phyloP scores from a whole-genome alignment of 176 grass and related monocot genomes.

The Paspalum notatum region DNA sequence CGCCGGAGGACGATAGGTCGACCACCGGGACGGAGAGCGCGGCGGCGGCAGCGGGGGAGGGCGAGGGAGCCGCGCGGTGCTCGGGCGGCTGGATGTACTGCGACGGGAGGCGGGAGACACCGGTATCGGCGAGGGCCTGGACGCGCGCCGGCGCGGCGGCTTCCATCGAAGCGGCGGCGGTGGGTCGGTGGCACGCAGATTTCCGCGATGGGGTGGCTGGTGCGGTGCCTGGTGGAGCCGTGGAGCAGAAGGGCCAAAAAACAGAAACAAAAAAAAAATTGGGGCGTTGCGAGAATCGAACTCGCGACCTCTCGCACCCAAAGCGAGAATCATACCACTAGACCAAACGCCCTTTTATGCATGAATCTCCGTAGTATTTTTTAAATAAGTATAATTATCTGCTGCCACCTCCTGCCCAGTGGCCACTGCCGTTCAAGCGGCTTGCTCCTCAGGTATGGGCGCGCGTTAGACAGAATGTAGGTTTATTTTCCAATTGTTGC shows the following conservation, averaged over 20 bases:
- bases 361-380: accelerated
- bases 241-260: neutral
- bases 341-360: conserved; percentile 80
- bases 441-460: too few species aligned
- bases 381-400: neutral
- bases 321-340: conserved; percentile 99
- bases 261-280: neutral
- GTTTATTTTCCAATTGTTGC: too few species aligned
- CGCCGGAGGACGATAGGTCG: conserved; percentile 48
- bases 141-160: conserved; percentile 48
- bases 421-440: too few species aligned
- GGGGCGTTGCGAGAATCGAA: conserved; percentile 99
- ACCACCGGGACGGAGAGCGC: conserved; percentile 52
- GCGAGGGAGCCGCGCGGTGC: conserved; percentile 35
- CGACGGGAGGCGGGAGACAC: conserved; percentile 54
- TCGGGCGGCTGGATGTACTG: conserved; percentile 71
- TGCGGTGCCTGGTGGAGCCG: too few species aligned
- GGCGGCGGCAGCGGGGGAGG: neutral
- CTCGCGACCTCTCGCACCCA: conserved; percentile 98
- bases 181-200: neutral
- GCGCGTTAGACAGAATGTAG: too few species aligned
- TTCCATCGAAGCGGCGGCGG: conserved; percentile 53
- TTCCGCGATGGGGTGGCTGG: neutral
- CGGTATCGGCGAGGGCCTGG: conserved; percentile 63
- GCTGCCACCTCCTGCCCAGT: too few species aligned